phyloP scores from a whole-genome alignment of 331 rosid genomes.

The Malus hybrid region DNA sequence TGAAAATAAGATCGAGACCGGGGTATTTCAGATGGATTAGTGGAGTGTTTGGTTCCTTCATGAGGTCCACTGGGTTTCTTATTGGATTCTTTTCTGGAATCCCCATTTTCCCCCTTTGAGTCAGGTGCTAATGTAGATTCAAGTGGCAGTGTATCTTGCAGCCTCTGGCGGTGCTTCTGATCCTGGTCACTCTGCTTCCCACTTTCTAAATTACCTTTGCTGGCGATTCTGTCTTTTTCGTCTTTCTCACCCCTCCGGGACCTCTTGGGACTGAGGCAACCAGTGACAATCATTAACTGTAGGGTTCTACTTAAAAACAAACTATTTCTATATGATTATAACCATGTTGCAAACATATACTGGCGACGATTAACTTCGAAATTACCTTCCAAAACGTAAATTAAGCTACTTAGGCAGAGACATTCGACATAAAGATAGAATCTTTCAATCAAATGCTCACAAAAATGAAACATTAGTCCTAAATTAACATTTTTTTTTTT shows the following conservation, averaged over 20 bases:
- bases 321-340: neutral
- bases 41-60: constrained; percentile 35
- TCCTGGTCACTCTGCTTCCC: constrained; percentile 32
- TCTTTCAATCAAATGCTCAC: neutral
- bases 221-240: constrained; percentile 35
- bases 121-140: constrained; percentile 22
- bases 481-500: too few species aligned
- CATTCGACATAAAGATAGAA: neutral
- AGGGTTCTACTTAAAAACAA: neutral
- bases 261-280: constrained; percentile 59
- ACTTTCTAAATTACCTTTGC: constrained; percentile 22
- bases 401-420: neutral
- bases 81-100: constrained; percentile 31
- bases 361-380: neutral
- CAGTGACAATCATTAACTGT: neutral
- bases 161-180: constrained; percentile 27
- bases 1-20: constrained; percentile 52
- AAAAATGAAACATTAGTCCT: neutral
- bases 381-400: neutral
- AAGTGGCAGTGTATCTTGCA: constrained; percentile 30
- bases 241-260: constrained; percentile 61
- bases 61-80: constrained; percentile 29
- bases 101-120: constrained; percentile 33
- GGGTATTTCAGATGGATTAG: constrained; percentile 37
- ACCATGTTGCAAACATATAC: neutral